These are phyloP conservation scores for Aspergillus thermomutatus DNA, from an alignment of 2,329 filamentous ascomycete genomes.

Conservation along the genomic window DNA sequence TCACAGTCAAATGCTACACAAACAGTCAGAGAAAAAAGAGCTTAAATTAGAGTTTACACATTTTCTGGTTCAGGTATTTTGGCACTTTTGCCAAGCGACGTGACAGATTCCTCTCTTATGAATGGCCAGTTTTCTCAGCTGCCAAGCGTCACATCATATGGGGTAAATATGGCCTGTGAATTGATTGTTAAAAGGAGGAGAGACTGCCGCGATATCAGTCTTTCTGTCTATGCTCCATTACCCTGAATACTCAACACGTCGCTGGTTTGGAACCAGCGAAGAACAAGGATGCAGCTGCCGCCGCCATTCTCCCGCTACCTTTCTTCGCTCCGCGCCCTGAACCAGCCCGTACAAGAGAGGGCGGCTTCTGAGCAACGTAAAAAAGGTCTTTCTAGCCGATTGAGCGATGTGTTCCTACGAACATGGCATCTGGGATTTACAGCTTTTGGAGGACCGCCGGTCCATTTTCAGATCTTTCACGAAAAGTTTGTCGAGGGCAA, in stretches of 20 bases:
- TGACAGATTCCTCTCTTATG: background rate
- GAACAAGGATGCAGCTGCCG: slow-evolving; percentile 4
- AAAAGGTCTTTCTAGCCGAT: slow-evolving; percentile 18
- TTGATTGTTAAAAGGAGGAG: background rate
- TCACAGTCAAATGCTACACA: background rate
- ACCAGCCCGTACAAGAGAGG: slow-evolving; percentile 1
- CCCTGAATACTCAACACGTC: too few relatives aligned
- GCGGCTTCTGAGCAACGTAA: background rate
- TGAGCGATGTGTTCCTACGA: slow-evolving; percentile 34
- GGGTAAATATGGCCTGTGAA: background rate
- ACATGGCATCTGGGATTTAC: slow-evolving; percentile 64
- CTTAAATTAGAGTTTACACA: background rate
- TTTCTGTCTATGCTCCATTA: too few relatives aligned
- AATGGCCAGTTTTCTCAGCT: background rate
- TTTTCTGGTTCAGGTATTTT: background rate
- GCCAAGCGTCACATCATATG: background rate
- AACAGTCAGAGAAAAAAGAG: background rate
- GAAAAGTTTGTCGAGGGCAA: slow-evolving; percentile 56
- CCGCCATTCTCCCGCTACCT: slow-evolving; percentile 3
- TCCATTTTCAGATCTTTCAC: slow-evolving; percentile 67
- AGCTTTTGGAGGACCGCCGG: slow-evolving; percentile 64
- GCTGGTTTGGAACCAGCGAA: too few relatives aligned
- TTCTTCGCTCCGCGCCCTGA: slow-evolving; percentile 5
- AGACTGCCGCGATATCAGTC: background rate
- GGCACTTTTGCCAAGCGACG: background rate